Conservation (phyloP, 805 yeast species). For the Clavispora asparagi region DNA sequence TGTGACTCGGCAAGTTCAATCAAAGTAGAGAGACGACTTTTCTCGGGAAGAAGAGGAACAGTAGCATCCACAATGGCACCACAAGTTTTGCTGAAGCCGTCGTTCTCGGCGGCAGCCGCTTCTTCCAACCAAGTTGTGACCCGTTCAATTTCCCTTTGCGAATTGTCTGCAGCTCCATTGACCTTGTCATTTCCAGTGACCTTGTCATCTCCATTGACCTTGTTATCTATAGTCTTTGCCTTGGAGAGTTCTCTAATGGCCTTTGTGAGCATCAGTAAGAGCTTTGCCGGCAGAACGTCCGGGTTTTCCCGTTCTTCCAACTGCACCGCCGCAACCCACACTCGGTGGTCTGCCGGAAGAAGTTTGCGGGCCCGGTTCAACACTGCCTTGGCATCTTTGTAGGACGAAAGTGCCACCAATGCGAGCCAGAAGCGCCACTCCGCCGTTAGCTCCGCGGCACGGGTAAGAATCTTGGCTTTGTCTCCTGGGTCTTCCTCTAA, state of each 20-base stretch:
- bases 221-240: constrained; percentile 11
- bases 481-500: constrained; percentile 51
- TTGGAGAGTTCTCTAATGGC: constrained; percentile 35
- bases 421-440: constrained; percentile 64
- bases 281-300: constrained; percentile 37
- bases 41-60: constrained; percentile 24
- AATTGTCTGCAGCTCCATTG: too few relatives aligned
- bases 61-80: constrained; percentile 47
- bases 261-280: constrained; percentile 44
- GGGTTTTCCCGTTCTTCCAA: constrained; percentile 55
- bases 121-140: constrained; percentile 50
- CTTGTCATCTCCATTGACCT: too few relatives aligned
- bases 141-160: too few relatives aligned
- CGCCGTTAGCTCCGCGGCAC: constrained; percentile 65
- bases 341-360: constrained; percentile 12
- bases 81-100: constrained; percentile 43
- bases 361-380: constrained; percentile 59
- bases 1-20: constrained; percentile 30
- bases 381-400: constrained; percentile 46
- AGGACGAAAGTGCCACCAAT: constrained; percentile 42
- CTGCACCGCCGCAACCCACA: constrained; percentile 70
- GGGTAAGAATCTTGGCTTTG: constrained; percentile 47
- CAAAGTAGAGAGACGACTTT: constrained; percentile 7
- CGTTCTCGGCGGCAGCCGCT: constrained; percentile 50
- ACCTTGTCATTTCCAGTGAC: too few relatives aligned